Conservation (phyloP, 345 rosid genomes). For the Pistacia vera region DNA sequence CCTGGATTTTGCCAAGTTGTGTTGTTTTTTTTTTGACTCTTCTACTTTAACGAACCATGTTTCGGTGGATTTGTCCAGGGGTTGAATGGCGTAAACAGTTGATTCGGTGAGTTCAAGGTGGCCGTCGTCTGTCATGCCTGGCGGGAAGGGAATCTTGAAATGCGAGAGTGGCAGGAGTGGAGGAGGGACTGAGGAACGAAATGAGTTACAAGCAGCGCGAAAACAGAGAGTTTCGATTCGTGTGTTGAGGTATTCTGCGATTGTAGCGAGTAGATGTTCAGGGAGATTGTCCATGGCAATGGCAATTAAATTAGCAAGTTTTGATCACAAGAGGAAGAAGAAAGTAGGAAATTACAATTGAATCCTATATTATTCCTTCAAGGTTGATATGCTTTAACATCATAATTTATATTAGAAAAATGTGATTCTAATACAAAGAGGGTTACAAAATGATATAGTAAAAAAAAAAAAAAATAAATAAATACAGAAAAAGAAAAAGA, state of each 20-base stretch:
- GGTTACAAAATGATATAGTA: too few relatives aligned
- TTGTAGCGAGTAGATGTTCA: background rate
- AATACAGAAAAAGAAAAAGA: too few relatives aligned
- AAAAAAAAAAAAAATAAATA: too few relatives aligned
- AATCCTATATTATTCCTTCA: too few relatives aligned
- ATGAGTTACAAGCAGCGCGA: conserved; percentile 18
- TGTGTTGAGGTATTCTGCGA: conserved; percentile 10
- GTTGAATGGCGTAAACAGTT: background rate
- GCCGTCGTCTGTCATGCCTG: background rate
- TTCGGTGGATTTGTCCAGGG: background rate
- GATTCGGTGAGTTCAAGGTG: background rate
- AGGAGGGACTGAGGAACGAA: background rate
- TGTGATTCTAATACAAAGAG: too few relatives aligned
- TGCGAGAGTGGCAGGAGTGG: background rate
- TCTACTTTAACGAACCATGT: background rate
- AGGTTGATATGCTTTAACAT: too few relatives aligned
- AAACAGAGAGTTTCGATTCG: conserved; percentile 8
- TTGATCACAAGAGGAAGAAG: too few relatives aligned
- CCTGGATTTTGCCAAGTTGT: too few relatives aligned
- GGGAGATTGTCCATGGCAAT: conserved; percentile 21
- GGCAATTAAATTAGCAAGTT: background rate
- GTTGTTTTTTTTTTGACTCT: too few relatives aligned
- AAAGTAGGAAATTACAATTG: too few relatives aligned
- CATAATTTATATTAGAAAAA: too few relatives aligned
- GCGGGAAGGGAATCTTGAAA: conserved; percentile 7